Conservation (phyloP, 768 basidiomycete genomes). For the Calocybe cyanea region DNA sequence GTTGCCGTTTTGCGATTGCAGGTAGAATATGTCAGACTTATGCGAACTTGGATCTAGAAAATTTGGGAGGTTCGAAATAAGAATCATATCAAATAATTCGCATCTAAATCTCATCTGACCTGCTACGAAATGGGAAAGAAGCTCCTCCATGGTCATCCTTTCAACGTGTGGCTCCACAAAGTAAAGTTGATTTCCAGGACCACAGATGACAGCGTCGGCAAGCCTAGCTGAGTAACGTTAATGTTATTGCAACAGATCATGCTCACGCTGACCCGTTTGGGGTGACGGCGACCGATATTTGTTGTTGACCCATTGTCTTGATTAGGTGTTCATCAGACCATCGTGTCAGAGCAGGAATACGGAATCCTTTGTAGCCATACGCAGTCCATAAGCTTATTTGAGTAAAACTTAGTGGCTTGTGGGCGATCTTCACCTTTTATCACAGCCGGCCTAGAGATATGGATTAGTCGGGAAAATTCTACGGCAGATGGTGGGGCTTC, state of each 20-base stretch:
- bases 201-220: slow-evolving; percentile 68
- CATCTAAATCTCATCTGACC: slow-evolving; percentile 21
- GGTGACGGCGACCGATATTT: slow-evolving; percentile 74
- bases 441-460: slow-evolving; percentile 68
- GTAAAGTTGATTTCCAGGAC: slow-evolving; percentile 51
- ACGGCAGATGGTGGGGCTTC: slow-evolving; percentile 57
- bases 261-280: slow-evolving; percentile 65
- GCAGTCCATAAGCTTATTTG: not conserved
- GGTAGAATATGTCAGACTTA: slow-evolving; percentile 50
- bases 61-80: not conserved
- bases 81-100: no score
- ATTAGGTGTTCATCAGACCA: slow-evolving; percentile 71
- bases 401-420: not conserved
- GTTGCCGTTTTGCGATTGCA: slow-evolving; percentile 94
- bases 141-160: slow-evolving; percentile 58
- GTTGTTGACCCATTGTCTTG: slow-evolving; percentile 45
- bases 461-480: slow-evolving; percentile 65
- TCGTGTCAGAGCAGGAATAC: slow-evolving; percentile 40
- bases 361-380: slow-evolving; percentile 51
- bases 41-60: slow-evolving; percentile 3
- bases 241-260: slow-evolving; percentile 1
- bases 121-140: slow-evolving; percentile 39
- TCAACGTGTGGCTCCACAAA: slow-evolving; percentile 76
- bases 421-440: slow-evolving; percentile 50
- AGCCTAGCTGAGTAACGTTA: slow-evolving; percentile 38